Evolutionary conservation across 208 protist species (phyloP), one percentile per base, ranked within the genome.

Genomic region (Novymonas esmeraldas): DNA sequence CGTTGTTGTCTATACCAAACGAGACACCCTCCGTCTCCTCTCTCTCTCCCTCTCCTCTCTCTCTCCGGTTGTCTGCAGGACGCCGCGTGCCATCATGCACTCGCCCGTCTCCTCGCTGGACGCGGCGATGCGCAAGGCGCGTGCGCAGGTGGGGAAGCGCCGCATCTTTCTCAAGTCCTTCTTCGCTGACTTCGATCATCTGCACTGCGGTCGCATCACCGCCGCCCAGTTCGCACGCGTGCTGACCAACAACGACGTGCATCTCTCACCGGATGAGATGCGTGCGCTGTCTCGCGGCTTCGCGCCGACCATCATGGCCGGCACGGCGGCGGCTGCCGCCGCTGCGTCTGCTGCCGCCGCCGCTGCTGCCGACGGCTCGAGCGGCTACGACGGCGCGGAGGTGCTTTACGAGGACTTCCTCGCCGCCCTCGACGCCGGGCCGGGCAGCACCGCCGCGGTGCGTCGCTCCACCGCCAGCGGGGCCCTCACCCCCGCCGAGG

Each of bases 151-250:
- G 26, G 64, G 73, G 36, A 82, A 93, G 66, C 81, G 85, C 22
- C 89, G 90, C 39, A 70, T 96, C 31, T 83, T 87, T 41, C 68
- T 96, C 14, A 77, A 94, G 54, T 83, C 93, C 46, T 79, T 82
- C 59, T 94, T 98, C 56, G 54, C 72, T 14, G 94, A 98, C 69
- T 98, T 90, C 63, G 94, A 98, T 49, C 70, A 51, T 14, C 84
- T 97, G 6, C 74, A 73, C 61, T 78, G 77, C 44, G 92, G 90
- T 28, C 76, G 91, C 33, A 79, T 98, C 60, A 95, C 92, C 3
- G 70, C 64, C 26, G 69, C 50, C 18, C 92, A 97, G 64, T 94
- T 97, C 36, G 72, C 79, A 6, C 86, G 89, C 16, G 86, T 81
- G 3, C 67, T 95, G 34, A 78, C 75, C 16, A 71, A 76, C 29